Evolutionary conservation across 1,139 yeast species (phyloP), one percentile per base, ranked within the genome.

Genomic region (Saccharomyces pastorianus): DNA sequence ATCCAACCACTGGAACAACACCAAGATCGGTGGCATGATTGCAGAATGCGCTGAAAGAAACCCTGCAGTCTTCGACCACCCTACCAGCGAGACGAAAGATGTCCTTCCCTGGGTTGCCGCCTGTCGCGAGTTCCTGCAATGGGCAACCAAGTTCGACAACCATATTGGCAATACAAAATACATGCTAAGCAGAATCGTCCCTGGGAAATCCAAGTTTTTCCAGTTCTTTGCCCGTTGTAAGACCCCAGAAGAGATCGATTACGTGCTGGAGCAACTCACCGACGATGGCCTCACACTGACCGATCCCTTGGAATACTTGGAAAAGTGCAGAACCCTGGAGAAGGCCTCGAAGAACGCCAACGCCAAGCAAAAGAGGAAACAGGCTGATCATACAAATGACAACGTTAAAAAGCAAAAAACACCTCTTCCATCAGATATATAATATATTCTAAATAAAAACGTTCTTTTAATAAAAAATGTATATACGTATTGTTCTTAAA

Each of bases 31-130:
- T 1, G 93, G 89, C 7, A 93, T 93, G 99, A 84, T 91, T 61
- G 99, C 97, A 0, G 87, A 90, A 51, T 82, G 84, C 31, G 98
- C 97, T 0, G 98, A 93, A 69, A 67, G 79, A 9, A 91, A 93
- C 65, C 93, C 96, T 6, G 78, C 96, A 0, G 85, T 89, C 50
- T 93, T 93, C 67, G 25, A 38, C 25, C 25, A 20, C 44, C 0
- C 44, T 13, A 1, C 44, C n/a, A 1, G 1, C 6, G 7, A 4
- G 13, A 67, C 71, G n/a, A 66, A 67, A 9, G 61, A 64, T 0
- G 82, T 87, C 1, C 65, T 77, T 48, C 75, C 80, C 0, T 87
- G 93, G 85, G 74, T 72, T 32, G 67, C 73, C 27, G 73, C 81
- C 3, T 77, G 81, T 11, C 74, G 73, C 48, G 86, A 88, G 59